These are phyloP conservation scores for Bruguiera hainesii DNA, from an alignment of 441 rosid genomes.

Conservation along the genomic window DNA sequence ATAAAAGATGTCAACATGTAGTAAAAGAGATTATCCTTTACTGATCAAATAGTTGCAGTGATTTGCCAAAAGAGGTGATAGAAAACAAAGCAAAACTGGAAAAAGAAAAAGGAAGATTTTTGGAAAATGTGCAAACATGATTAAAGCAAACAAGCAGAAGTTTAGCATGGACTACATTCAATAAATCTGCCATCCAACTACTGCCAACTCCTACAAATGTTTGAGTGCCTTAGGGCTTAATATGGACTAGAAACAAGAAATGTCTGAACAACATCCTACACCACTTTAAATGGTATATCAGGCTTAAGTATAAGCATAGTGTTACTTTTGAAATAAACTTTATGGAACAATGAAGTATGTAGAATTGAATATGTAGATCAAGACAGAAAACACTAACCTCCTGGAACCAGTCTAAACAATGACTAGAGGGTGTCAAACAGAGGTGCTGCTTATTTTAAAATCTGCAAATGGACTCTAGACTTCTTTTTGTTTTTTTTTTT, in stretches of 20 bases:
- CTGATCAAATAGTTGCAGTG: too few species aligned
- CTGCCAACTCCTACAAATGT: conserved; percentile 46
- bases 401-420: not conserved
- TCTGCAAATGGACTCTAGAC: not conserved
- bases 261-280: conserved; percentile 65
- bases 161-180: conserved; percentile 38
- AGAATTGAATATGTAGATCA: too few species aligned
- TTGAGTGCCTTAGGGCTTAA: conserved; percentile 78
- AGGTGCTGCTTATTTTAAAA: too few species aligned
- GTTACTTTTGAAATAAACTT: not conserved
- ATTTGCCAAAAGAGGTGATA: too few species aligned
- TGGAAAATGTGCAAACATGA: too few species aligned
- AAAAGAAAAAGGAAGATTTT: too few species aligned
- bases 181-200: conserved; percentile 80
- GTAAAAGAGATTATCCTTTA: too few species aligned
- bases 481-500: too few species aligned
- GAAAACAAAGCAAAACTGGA: too few species aligned
- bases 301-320: conserved; percentile 7
- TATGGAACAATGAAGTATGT: not conserved
- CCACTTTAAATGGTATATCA: conserved; percentile 38
- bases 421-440: too few species aligned
- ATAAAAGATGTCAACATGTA: too few species aligned
- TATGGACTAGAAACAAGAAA: conserved; percentile 85
- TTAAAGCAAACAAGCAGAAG: too few species aligned
- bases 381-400: not conserved